Percentiles rank a stretch among this genome's conserved stretches.
These are phyloP conservation scores for Exophiala xenobiotica DNA, from an alignment of 2,329 filamentous ascomycete species.

Conservation along the genomic window DNA sequence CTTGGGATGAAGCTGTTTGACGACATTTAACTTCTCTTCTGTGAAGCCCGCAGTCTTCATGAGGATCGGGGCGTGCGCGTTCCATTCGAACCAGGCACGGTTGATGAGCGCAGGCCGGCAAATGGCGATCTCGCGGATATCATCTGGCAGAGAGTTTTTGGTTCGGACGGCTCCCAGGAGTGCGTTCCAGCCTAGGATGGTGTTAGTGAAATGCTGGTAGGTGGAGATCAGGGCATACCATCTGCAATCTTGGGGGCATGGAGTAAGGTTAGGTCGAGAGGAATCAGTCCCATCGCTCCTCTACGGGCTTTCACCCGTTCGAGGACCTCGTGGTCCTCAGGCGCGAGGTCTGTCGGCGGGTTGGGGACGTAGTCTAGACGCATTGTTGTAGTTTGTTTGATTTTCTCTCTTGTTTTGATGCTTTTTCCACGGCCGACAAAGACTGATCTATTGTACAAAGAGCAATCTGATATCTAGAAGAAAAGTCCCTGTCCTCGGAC, in stretches of 20 bases:
- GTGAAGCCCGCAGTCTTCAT: conserved; percentile 58
- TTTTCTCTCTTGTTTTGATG: background rate
- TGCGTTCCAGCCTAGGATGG: conserved; percentile 50
- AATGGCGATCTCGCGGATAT: conserved; percentile 73
- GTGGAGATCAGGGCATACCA: conserved; percentile 31
- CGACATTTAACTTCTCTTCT: conserved; percentile 46
- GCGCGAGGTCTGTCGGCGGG: conserved; percentile 42
- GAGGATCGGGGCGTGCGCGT: conserved; percentile 73
- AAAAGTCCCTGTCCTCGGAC: no score
- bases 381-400: conserved; percentile 40
- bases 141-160: conserved; percentile 48
- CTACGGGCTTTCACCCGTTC: conserved; percentile 52
- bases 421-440: no score
- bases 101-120: conserved; percentile 79
- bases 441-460: no score
- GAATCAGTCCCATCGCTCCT: conserved; percentile 50
- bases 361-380: conserved; percentile 55
- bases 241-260: conserved; percentile 57
- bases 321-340: conserved; percentile 51
- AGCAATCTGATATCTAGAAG: no score
- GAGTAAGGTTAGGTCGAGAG: conserved; percentile 55
- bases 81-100: conserved; percentile 82
- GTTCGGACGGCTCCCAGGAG: conserved; percentile 58
- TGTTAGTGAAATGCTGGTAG: background rate
- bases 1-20: conserved; percentile 44